Base-by-base conservation (phyloP, 2,329 filamentous ascomycete genomes). In the Colletotrichum liaoningense region DNA sequence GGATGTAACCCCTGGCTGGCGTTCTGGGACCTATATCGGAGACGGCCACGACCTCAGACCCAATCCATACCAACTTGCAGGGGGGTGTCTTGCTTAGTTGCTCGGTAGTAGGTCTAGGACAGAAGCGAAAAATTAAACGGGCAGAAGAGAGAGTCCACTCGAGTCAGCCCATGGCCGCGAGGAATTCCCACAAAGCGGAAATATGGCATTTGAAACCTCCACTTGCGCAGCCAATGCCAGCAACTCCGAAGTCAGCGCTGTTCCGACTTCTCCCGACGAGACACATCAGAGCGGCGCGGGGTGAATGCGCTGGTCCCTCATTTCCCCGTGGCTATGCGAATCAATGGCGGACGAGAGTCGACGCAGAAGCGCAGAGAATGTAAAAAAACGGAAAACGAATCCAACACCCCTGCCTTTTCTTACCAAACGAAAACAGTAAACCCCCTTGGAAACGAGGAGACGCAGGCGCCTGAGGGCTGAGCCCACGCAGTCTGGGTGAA, bases 351-450 rank as follows among this genome's bases (percentile, higher is more conserved):
- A 35, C 46, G 33, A 63, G 56, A 52, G 46, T 55, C 28, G 28
- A 14, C 52, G 24, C n/a, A 52, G 57, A 26, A 59, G 28, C 33
- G 49, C 49, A 56, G 35, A 26, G 60, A 64, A 63, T 7, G n/a
- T 63, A n/a, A 42, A 8, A 22, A 30, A n/a, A 52, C 38, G 49
- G 46, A 62, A 52, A 52, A 56, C 24, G 26, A 67, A 42, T 67
- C 33, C 38, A 33, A 38, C 22, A 74, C 46, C 57, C 73, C 35
- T 55, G 60, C 49, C 75, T 71, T 12, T 58, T 30, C 76, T 80
- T 80, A 79, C 79, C 77, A 78, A 78, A 80, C 71, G 74, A 65
- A 79, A 80, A 78, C 76, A 63, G 69, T 63, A 46, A 59, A 14
- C 24, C 33, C 49, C 49, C 60, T 35, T 54, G 54, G n/a, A 62